Evolutionary conservation across 2,329 filamentous ascomycete genomes (phyloP).

Genomic region (Stachybotrys elegans): DNA sequence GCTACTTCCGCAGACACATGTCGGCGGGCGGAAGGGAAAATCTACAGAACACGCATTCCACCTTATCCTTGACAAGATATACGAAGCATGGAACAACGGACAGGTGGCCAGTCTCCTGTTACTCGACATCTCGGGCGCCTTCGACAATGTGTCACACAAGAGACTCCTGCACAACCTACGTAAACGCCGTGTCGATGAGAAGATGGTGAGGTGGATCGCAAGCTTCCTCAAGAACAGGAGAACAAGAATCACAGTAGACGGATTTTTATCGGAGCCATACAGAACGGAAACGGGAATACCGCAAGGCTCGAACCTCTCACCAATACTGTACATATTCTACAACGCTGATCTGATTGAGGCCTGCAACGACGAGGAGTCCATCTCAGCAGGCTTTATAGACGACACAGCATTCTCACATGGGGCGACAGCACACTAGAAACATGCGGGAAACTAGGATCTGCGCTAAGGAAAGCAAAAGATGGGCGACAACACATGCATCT

Average conservation of each 20-base stretch:
- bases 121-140: constrained; percentile 11
- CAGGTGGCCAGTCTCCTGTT: constrained; percentile 9
- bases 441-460: not conserved
- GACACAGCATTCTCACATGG: not conserved
- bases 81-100: constrained; percentile 7
- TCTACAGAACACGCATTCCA: constrained; percentile 11
- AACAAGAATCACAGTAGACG: not conserved
- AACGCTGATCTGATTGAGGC: not conserved
- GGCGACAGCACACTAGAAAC: not conserved
- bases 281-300: not conserved
- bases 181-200: constrained; percentile 9
- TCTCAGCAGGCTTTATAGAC: not conserved
- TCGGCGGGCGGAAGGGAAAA: constrained; percentile 5
- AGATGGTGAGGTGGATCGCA: constrained; percentile 13
- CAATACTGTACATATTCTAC: constrained; percentile 1
- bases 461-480: not conserved
- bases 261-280: constrained; percentile 3
- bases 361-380: not conserved
- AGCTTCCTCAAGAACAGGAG: not conserved
- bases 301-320: constrained; percentile 5
- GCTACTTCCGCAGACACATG: constrained; percentile 7
- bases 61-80: constrained; percentile 8
- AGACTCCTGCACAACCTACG: constrained; percentile 11
- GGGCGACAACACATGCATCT: not conserved
- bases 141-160: constrained; percentile 11